Base-by-base conservation (phyloP, 148 eudicot species). In the Camellia lanceoleosa region DNA sequence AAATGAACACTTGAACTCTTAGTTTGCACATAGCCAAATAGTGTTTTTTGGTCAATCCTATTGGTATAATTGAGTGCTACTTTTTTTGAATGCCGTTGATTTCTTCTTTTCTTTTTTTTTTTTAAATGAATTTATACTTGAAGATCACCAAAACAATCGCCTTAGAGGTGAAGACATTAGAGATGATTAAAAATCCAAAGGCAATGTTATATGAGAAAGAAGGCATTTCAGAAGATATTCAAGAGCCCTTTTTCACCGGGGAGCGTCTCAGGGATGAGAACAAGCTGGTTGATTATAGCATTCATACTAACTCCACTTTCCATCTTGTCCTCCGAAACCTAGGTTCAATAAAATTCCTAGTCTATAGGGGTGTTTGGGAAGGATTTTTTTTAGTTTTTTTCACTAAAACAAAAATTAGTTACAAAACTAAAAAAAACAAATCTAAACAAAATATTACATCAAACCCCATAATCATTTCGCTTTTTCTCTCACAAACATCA, bases 151-250 rank as follows among this genome's bases (percentile, higher is more conserved):
- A 61, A 41, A 83, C 65, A 12, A 23, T 77, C 47, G 23, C 74
- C 13, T 20, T 84, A 18, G 83, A 79, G n/a, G 76, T 71, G 18
- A 83, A 71, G 62, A 73, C 19, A 13, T 30, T 56, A 3, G 78
- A 58, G 18, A 75, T 75, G 5, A 43, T 79, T 7, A 70, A 44
- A 52, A 73, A 79, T n/a, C 15, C 85, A 0, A 86, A 86, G 68
- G 42, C 63, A 30, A 5, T 69, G 18, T 66, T 81, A 2, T 52
- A 62, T 18, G 62, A 47, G 63, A 62, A 73, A 30, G 84, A 66
- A 68, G 85, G 80, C 16, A 58, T 82, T 62, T 73, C 84, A 0
- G 83, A 84, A 69, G 63, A 64, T 67, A 76, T 84, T 15, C 86
- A 78, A 60, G 80, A 82, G 14, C 60, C 80, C 64, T 51, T 56